These are phyloP conservation scores for Populus hybrid DNA, from an alignment of 441 rosid genomes.

Conservation along the genomic window DNA sequence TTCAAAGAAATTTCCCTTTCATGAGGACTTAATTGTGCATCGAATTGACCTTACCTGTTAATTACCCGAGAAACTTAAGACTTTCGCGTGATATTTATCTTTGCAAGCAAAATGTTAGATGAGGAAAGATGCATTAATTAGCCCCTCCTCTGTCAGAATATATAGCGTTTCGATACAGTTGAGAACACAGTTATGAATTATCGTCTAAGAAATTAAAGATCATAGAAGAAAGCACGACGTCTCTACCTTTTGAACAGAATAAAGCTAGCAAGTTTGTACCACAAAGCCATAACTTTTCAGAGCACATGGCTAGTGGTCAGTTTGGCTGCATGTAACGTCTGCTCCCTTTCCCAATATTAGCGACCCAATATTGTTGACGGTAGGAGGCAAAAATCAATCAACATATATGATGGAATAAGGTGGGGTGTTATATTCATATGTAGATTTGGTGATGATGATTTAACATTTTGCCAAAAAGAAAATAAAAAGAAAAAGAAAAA, in stretches of 20 bases:
- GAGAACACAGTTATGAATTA: not conserved
- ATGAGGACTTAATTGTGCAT: not conserved
- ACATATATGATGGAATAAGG: not conserved
- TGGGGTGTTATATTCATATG: not conserved
- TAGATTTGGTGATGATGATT: not conserved
- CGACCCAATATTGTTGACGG: not conserved
- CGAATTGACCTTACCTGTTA: not conserved
- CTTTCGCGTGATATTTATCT: not conserved
- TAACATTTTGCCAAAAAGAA: not conserved
- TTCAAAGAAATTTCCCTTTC: too few relatives aligned
- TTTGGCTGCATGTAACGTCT: not conserved
- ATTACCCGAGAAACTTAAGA: not conserved
- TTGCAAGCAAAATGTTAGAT: not conserved
- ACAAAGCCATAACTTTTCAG: not conserved
- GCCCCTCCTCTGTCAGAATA: not conserved
- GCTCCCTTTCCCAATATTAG: not conserved
- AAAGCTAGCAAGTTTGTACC: not conserved
- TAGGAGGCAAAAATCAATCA: not conserved
- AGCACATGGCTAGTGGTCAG: not conserved
- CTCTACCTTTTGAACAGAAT: not conserved
- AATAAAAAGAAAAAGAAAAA: not conserved
- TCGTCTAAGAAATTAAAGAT: not conserved
- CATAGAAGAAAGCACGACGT: not conserved
- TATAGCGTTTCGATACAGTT: not conserved
- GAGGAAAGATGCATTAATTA: not conserved